Evolutionary conservation across 2,329 filamentous ascomycete genomes (phyloP), one percentile per base, ranked within the genome.

Genomic region (Epicoccum nigrum): DNA sequence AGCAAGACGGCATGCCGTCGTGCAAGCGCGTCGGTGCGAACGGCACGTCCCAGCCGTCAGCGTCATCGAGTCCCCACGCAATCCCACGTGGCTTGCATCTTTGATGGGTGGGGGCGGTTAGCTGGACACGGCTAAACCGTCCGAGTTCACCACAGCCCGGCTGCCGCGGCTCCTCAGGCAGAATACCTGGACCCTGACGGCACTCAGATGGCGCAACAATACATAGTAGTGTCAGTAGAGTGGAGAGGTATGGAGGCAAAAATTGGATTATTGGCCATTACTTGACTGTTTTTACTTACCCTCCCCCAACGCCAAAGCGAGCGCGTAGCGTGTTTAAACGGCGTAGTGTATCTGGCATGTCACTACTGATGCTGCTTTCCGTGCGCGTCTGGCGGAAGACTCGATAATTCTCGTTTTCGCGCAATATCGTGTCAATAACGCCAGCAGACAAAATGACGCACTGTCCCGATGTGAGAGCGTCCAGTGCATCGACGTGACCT

Each of bases 401-500:
- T 39, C 69, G 60, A 51, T 74, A 75, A 40, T 73, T 64, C 49
- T 63, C 59, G 54, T 77, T 70, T 48, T 79, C 75, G 30, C 77
- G 72, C 7, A 71, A 66, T 25, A 78, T 58, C 1, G 76, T 76
- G 50, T 74, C 69, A 43, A 71, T 54, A 20, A 79, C 48, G 41
- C 74, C 67, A 41, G 80, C 69, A 50, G 79, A 74, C 2, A 73
- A 76, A 49, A 80, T 67, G 11, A 79, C 67, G 48, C 76, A 76
- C 55, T 79, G 76, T 11, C 78, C 78, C 7, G 76, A 77, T 51
- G 73, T 73, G 56, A 80, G 76, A 23, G 74, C 62, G 49, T 80
- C 77, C 45, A 79, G 72, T 25, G 66, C 67, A 45, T 71, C 69
- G 21, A 56, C 54, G 25, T 65, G 63, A 21, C 62, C 62, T 9